These are phyloP conservation scores for Sistotremastrum niveocremeum DNA, from an alignment of 768 basidiomycete species.

Conservation along the genomic window DNA sequence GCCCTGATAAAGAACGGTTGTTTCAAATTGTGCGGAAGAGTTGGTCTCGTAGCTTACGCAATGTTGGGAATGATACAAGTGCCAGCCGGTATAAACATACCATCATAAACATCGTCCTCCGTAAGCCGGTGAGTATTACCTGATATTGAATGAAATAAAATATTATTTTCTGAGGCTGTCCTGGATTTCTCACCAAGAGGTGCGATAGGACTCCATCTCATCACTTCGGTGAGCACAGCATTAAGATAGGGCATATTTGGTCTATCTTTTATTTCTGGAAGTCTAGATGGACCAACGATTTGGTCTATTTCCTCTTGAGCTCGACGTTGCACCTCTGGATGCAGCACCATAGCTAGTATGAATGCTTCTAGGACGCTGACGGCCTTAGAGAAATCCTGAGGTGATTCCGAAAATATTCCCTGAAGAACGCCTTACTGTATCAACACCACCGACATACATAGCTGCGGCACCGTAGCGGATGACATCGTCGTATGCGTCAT, in stretches of 20 bases:
- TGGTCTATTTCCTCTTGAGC: slow-evolving; percentile 5
- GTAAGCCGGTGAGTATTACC: slow-evolving; percentile 7
- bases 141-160: background rate
- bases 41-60: slow-evolving; percentile 22
- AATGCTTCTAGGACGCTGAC: slow-evolving; percentile 1
- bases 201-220: slow-evolving; percentile 1
- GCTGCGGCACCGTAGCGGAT: slow-evolving; percentile 1
- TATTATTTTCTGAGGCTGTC: no score
- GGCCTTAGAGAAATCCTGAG: slow-evolving; percentile 2
- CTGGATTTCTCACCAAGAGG: background rate
- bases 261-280: slow-evolving; percentile 2
- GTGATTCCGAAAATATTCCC: background rate
- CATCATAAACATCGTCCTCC: slow-evolving; percentile 28
- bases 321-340: slow-evolving; percentile 4
- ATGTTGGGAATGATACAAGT: slow-evolving; percentile 47
- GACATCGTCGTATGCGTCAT: background rate
- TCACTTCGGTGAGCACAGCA: slow-evolving; percentile 1
- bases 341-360: slow-evolving; percentile 5
- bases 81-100: slow-evolving; percentile 41
- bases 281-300: slow-evolving; percentile 1
- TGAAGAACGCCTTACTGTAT: slow-evolving; percentile 2
- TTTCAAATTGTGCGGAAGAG: background rate
- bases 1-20: slow-evolving; percentile 9
- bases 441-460: slow-evolving; percentile 1
- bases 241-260: slow-evolving; percentile 1